Evolutionary conservation across 768 basidiomycete species (phyloP).

Genomic region (Coprinopsis strossmayeri): DNA sequence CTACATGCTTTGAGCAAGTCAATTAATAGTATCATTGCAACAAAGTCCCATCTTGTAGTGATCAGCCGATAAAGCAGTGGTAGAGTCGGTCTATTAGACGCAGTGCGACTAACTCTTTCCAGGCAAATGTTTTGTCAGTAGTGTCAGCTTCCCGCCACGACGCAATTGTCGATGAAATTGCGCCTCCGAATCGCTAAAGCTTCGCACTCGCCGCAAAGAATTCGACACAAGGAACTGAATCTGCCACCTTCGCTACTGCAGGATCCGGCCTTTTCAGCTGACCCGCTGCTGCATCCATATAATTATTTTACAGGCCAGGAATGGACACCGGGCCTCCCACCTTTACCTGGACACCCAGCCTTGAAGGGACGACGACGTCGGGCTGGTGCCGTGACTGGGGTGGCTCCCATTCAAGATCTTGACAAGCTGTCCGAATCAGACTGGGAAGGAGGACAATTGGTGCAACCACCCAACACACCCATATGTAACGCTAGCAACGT

Average conservation of each 20-base stretch:
- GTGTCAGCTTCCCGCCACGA: too few species aligned
- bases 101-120: too few species aligned
- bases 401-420: slow-evolving; percentile 4
- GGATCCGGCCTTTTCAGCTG: slow-evolving; percentile 56
- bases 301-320: slow-evolving; percentile 23
- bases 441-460: slow-evolving; percentile 18
- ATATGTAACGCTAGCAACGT: slow-evolving; percentile 16
- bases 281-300: slow-evolving; percentile 46
- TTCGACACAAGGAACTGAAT: slow-evolving; percentile 15
- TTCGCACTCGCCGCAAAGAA: neutral
- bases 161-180: neutral
- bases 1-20: too few species aligned
- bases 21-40: too few species aligned
- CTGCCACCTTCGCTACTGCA: slow-evolving; percentile 23
- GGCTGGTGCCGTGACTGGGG: slow-evolving; percentile 2
- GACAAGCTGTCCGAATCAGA: slow-evolving; percentile 11
- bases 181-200: neutral
- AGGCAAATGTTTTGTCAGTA: too few species aligned
- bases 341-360: slow-evolving; percentile 26
- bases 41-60: too few species aligned
- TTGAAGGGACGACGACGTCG: slow-evolving; percentile 19
- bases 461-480: slow-evolving; percentile 29
- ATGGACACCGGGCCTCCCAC: slow-evolving; percentile 18
- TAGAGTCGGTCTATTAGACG: neutral
- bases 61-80: too few species aligned